Evolutionary conservation across 2,329 filamentous ascomycete species (phyloP).

Genomic region (Sporothrix variecibatus): DNA sequence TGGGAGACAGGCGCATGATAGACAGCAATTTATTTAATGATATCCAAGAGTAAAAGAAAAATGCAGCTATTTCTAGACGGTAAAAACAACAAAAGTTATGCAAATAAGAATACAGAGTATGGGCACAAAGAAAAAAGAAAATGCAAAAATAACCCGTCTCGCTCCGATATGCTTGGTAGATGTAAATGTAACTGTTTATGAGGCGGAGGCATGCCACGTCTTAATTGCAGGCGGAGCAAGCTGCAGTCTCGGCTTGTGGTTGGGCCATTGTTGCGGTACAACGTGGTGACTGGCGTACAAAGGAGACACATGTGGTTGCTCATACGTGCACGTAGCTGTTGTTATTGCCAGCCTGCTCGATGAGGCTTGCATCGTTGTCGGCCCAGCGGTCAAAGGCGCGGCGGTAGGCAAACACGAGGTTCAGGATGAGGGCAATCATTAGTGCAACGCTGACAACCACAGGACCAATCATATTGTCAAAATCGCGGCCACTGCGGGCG

Average conservation of each 20-base stretch:
- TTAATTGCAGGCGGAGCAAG: neutral
- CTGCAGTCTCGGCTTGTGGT: neutral
- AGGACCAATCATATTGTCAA: slow-evolving; percentile 86
- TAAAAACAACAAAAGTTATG: neutral
- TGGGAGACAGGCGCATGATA: neutral
- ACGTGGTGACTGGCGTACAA: neutral
- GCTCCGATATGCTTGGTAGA: slow-evolving; percentile 4
- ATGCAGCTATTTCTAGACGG: neutral
- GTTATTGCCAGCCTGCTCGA: neutral
- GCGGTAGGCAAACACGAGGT: slow-evolving; percentile 74
- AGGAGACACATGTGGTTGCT: neutral
- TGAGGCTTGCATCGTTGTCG: slow-evolving; percentile 1
- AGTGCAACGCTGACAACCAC: slow-evolving; percentile 79
- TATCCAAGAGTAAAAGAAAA: neutral
- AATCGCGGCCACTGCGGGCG: slow-evolving; percentile 84
- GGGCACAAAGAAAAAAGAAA: neutral
- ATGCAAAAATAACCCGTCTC: neutral
- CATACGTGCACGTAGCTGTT: slow-evolving; percentile 23
- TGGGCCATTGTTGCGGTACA: neutral
- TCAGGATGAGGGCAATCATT: slow-evolving; percentile 75
- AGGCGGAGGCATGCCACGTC: neutral
- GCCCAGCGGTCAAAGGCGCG: slow-evolving; percentile 32
- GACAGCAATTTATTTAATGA: neutral
- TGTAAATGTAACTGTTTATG: neutral
- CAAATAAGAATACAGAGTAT: slow-evolving; percentile 2